Base-by-base conservation (phyloP, 208 protist genomes). In the Trypanosoma avium region DNA sequence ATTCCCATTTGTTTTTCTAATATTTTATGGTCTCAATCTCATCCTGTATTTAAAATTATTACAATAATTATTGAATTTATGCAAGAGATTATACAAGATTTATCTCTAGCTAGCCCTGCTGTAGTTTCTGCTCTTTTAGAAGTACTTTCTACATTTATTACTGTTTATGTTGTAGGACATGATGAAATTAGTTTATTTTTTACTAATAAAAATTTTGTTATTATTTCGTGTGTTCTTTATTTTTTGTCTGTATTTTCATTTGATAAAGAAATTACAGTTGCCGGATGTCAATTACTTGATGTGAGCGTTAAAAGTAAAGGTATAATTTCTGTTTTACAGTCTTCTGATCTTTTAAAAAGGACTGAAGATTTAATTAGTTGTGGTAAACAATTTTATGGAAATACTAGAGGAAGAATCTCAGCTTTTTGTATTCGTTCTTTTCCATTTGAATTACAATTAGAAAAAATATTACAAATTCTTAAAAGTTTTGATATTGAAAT, bases 1-100 rank as follows among this genome's bases (percentile, higher is more conserved):
- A 84, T 92, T 50, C 89, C 89, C 3, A 65, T 66, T 12, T 90
- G 86, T 72, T 93, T 93, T 58, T 40, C 73, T 3, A 66, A 72
- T n/a, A 56, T 65, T 30, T 54, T 40, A 7, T 65, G 9, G 50
- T 46, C 55, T 8, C 48, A 61, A 21, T 56, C 54, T 2, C 66
- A 68, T 38, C 65, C 72, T n/a, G 56, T 72, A 10, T 32, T 69
- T 3, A 71, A 71, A 46, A 48, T 79, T 46, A 59, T 71, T 12
- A 49, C 75, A 0, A 55, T 60, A 15, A 33, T 61, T 15, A 52
- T 58, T 38, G 30, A 24, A 33, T 13, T 69, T 33, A 29, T 65
- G 27, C 46, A 58, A 27, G 30, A 58, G 2, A 9, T 75, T 27
- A 40, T 30, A 30, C 48, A 33, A 21, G 7, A 67, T 0, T 43